Percentiles rank a stretch among this genome's conserved stretches.
phyloP scores from a whole-genome alignment of 129 eudicot genomes.

The Flaveria linearis region DNA sequence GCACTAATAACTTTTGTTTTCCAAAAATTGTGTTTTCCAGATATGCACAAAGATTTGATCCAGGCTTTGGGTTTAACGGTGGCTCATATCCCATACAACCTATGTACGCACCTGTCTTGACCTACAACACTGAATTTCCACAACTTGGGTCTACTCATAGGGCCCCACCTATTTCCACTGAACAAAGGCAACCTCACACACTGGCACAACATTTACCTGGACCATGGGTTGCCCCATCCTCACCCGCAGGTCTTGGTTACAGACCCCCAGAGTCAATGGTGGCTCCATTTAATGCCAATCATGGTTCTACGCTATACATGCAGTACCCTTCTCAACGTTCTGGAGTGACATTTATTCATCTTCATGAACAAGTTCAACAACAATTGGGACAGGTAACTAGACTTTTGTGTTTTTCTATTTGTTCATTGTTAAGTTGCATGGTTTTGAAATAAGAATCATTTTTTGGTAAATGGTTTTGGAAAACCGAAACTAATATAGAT shows the following conservation, averaged over 20 bases:
- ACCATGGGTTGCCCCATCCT: constrained; percentile 68
- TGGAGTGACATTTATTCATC: constrained; percentile 72
- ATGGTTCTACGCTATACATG: constrained; percentile 61
- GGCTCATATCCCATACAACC: constrained; percentile 82
- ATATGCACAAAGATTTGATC: constrained; percentile 91
- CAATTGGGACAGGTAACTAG: constrained; percentile 46
- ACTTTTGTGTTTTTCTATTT: not conserved
- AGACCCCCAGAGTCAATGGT: constrained; percentile 67
- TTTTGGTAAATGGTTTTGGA: not conserved
- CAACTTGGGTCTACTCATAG: constrained; percentile 75
- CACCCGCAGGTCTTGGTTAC: constrained; percentile 70
- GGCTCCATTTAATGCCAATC: constrained; percentile 52
- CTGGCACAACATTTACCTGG: constrained; percentile 76
- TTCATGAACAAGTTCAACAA: constrained; percentile 80
- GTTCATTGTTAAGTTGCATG: not conserved
- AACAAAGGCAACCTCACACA: constrained; percentile 66
- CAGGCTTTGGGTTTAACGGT: constrained; percentile 88
- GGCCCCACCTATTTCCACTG: constrained; percentile 53
- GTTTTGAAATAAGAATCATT: not conserved
- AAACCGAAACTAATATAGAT: not conserved
- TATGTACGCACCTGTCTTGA: constrained; percentile 80
- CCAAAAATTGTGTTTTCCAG: constrained; percentile 40
- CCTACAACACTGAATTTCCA: constrained; percentile 93
- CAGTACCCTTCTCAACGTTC: constrained; percentile 74
- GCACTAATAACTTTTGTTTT: not conserved